Evolutionary conservation across 2,329 filamentous ascomycete genomes (phyloP), one percentile per base, ranked within the genome.

Genomic region (Fusarium buharicum): DNA sequence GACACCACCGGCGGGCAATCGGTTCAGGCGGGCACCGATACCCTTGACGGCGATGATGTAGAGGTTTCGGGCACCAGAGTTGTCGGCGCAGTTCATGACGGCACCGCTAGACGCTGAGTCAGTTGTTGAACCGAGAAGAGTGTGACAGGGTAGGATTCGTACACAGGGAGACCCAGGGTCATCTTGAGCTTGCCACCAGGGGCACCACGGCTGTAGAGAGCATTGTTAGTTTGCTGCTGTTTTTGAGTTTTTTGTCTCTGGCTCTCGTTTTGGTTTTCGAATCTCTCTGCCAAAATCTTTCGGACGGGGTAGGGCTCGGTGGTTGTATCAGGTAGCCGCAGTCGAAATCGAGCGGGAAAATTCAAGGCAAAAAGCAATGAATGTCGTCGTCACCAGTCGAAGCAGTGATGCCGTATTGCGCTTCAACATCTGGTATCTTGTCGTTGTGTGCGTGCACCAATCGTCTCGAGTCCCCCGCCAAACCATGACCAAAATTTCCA

Each of bases 21-120:
- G 89, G 90, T 98, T 98, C 75, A 98, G 90, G 74, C 94, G 93
- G 73, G 94, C 94, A 86, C 94, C 94, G 78, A 95, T 93, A 83
- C 94, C 94, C 88, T 96, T 97, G 84, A 99, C 94, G 81, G 94
- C 91, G 86, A 99, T 98, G 88, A 98, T 97, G 92, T 98, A 99
- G 72, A 99, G 86, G 86, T 98, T 98, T 75, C 93, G 93, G 77
- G 94, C 94, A 77, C 94, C 94, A 64, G 93, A 97, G 92, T 98
- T 98, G 88, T 99, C 95, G 80, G 90, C 92, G 90, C 95, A 99
- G 88, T 99, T 99, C 92, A 99, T 96, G 83, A 98, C 94, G 79
- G 95, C 95, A 83, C 95, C 95, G 81, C 93, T 97, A 55, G 30
- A 39, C 22, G 28, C 48, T n/a, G 49, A 67, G 63, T 70, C 62